Evolutionary conservation across 768 basidiomycete genomes (phyloP), one percentile per base, ranked within the genome.

Genomic region (Sutorius australiensis): DNA sequence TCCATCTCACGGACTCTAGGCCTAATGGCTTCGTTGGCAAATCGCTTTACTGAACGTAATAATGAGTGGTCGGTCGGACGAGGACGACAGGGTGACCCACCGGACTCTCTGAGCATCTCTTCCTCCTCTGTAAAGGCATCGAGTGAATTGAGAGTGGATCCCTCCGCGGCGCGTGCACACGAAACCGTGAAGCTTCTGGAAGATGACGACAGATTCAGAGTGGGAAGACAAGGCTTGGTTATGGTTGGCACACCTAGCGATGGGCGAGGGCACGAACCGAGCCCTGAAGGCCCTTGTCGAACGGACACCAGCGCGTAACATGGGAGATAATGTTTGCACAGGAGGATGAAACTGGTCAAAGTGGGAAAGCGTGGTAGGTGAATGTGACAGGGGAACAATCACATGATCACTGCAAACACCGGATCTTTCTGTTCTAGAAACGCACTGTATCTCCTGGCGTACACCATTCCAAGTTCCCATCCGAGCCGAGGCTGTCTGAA

Each of bases 1-100:
- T 99, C 97, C 97, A 99, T 99, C 69, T 95, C 93, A 19, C 85
- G 81, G 53, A 97, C 95, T 69, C 86, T 91, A 44, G 97, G 97
- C 3, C 74, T 89, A 17, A 99, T 82, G 28, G 95, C 86, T 47
- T 98, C 94, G 47, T 80, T 77, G 0, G 95, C 92, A 62, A 98
- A 98, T 27, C 91, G 87, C 62, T 79, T 79, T 21, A 98, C 95
- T 92, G 64, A 17, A 33, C 28, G n/a, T 43, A 51, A 56, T n/a
- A 39, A 53, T 51, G 11, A 57, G 53, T 55, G 8, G 51, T 41
- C 50, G 5, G 30, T 17, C 13, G 34, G 16, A 31, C 34, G 36
- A n/a, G 7, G 36, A 30, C 16, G 27, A 9, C 3, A 12, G 14
- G 30, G 19, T 21, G 6, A 71, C 81, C 60, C 60, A 95, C 94